Conservation (phyloP, 345 rosid genomes). For the Hibiscus mutabilis region DNA sequence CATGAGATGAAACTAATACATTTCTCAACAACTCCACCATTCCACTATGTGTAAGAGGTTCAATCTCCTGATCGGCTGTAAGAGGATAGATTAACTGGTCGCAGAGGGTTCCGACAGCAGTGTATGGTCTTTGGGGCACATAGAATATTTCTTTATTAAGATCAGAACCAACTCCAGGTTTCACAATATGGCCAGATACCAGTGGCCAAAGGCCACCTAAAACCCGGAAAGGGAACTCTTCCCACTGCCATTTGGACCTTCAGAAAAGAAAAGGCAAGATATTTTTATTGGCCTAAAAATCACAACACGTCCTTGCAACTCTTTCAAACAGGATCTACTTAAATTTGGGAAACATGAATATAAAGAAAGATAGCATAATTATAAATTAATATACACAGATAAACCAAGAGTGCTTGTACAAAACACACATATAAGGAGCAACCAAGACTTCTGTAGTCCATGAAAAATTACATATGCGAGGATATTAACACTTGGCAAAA, state of each 20-base stretch:
- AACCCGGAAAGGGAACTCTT: slow-evolving; percentile 98
- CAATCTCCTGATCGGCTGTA: slow-evolving; percentile 59
- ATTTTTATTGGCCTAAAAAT: neutral
- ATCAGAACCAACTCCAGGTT: slow-evolving; percentile 98
- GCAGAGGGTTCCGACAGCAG: slow-evolving; percentile 92
- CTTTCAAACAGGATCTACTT: neutral
- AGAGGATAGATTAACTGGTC: slow-evolving; percentile 99
- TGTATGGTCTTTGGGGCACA: slow-evolving; percentile 97
- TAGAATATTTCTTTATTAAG: slow-evolving; percentile 97
- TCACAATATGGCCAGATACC: slow-evolving; percentile 76
- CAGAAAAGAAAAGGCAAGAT: slow-evolving; percentile 15
- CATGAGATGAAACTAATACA: slow-evolving; percentile 38
- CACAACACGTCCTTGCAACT: neutral
- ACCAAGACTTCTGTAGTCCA: too few species aligned
- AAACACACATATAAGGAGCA: neutral
- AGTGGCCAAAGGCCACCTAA: slow-evolving; percentile 99
- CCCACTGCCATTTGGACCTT: slow-evolving; percentile 99
- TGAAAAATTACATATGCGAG: too few species aligned
- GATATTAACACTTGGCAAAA: too few species aligned
- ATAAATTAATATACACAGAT: neutral
- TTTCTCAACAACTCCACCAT: slow-evolving; percentile 89
- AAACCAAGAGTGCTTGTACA: neutral
- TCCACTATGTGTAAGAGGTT: slow-evolving; percentile 57
- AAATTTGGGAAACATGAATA: neutral
- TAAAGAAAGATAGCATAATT: neutral